These are phyloP conservation scores for Tieghemostelium lacteum DNA, from an alignment of 78 protist genomes.

Conservation along the genomic window DNA sequence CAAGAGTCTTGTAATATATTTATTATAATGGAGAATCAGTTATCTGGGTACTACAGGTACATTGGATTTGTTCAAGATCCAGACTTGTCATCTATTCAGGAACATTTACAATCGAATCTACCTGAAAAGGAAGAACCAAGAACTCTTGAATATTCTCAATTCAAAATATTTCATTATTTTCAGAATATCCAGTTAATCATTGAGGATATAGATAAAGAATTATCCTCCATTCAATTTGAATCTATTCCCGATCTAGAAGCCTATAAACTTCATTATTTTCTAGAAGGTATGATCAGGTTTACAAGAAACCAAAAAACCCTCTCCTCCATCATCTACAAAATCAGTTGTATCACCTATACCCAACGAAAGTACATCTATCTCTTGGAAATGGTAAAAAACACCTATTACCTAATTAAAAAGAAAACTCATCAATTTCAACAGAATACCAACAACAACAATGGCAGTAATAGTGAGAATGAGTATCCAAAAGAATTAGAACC, in stretches of 20 bases:
- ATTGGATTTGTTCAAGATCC: not conserved
- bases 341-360: not conserved
- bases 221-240: not conserved
- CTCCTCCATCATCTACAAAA: not conserved
- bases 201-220: not conserved
- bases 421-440: not conserved
- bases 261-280: constrained; percentile 9
- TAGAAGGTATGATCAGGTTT: not conserved
- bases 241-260: not conserved
- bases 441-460: not conserved
- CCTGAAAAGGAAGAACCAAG: not conserved
- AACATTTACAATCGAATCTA: not conserved
- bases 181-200: not conserved
- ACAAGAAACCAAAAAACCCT: constrained; percentile 6
- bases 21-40: constrained; percentile 27
- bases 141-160: constrained; percentile 16
- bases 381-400: not conserved
- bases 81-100: not conserved
- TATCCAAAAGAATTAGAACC: not conserved
- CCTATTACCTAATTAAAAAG: not conserved
- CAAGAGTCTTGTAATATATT: not conserved
- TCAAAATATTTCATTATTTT: constrained; percentile 6
- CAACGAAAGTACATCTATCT: not conserved
- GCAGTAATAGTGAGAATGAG: not conserved
- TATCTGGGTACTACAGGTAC: not conserved